These are phyloP conservation scores for Phytophthora sansomeana DNA, from an alignment of 352 stramenopile genomes.

Conservation along the genomic window DNA sequence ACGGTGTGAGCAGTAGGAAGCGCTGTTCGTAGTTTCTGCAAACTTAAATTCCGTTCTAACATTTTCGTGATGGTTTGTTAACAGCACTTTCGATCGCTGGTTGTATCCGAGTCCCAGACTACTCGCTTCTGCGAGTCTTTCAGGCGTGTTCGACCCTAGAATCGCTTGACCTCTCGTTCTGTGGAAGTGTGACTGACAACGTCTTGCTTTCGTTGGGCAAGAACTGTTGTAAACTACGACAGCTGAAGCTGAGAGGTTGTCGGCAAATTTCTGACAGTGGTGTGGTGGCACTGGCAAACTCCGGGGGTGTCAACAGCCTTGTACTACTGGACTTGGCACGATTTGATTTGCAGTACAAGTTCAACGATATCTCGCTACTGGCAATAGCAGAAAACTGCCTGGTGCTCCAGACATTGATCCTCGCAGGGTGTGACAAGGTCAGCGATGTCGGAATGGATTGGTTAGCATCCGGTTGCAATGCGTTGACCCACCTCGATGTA, in stretches of 20 bases:
- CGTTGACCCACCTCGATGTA: conserved; percentile 87
- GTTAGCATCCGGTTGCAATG: conserved; percentile 84
- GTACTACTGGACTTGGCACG: conserved; percentile 82
- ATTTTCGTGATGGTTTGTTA: conserved; percentile 1
- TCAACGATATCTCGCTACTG: conserved; percentile 93
- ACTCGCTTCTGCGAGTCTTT: conserved; percentile 86
- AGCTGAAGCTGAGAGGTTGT: conserved; percentile 83
- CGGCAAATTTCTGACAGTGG: conserved; percentile 89
- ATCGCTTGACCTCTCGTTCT: conserved; percentile 84
- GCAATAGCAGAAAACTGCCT: conserved; percentile 72
- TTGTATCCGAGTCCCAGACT: conserved; percentile 79
- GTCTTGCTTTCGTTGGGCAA: conserved; percentile 78
- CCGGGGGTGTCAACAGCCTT: conserved; percentile 61
- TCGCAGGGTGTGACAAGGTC: conserved; percentile 91
- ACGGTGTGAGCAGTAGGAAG: conserved; percentile 47
- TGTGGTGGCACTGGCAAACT: conserved; percentile 79
- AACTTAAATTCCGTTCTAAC: not conserved
- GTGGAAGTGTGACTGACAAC: conserved; percentile 77
- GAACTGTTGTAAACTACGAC: conserved; percentile 62
- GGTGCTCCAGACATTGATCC: conserved; percentile 55
- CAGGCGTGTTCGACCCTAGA: conserved; percentile 73
- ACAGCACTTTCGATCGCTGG: conserved; percentile 73
- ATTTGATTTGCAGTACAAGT: conserved; percentile 91
- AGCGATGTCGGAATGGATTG: conserved; percentile 94
- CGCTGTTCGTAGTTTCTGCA: not conserved